Evolutionary conservation across 2,329 filamentous ascomycete genomes (phyloP), one percentile per base, ranked within the genome.

Genomic region (Zarea fungicola): DNA sequence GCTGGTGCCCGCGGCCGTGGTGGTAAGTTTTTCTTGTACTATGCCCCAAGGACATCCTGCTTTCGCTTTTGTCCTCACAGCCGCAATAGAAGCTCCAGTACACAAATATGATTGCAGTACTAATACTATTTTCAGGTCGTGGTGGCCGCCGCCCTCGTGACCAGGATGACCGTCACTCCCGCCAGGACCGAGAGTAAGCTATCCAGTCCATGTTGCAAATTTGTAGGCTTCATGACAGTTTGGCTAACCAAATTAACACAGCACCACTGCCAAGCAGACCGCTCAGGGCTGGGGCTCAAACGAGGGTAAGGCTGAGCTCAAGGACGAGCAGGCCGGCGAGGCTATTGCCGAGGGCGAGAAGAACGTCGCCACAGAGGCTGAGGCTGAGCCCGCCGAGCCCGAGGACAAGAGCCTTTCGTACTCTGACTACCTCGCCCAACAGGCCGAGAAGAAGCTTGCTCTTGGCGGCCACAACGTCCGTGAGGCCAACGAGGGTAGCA

Each of bases 341-440:
- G 85, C 82, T 61, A 95, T 96, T 60, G 93, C 93, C 59, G 80
- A 89, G 72, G 75, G 78, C 56, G 92, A 97, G 65, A 80, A 89
- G 74, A 89, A 87, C 44, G 69, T 67, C 35, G 79, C 76, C 59
- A 80, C 76, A 55, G 72, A 68, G 35, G 62, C 67, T 39, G 62
- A 60, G 46, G 71, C 71, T 56, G 70, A 70, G 61, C 69, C 73
- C 50, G 74, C 75, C 54, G 83, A 89, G 73, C 77, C 81, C 42
- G 85, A 90, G 73, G 88, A 95, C 71, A 95, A 93, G 81, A 82
- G 79, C 75, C 85, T 95, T 76, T 93, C 90, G 48, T 96, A 91
- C 74, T 75, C 80, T 64, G 87, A 93, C 59, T 99, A 96, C 77
- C 81, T 95, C 47, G 87, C 84, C 65, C 76, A 82, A 71, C 72